A percentile compares a stretch with the other conserved stretches of the same genome.
phyloP scores from a whole-genome alignment of 1,284 basidiomycete species.

The Trichosporon faecale region DNA sequence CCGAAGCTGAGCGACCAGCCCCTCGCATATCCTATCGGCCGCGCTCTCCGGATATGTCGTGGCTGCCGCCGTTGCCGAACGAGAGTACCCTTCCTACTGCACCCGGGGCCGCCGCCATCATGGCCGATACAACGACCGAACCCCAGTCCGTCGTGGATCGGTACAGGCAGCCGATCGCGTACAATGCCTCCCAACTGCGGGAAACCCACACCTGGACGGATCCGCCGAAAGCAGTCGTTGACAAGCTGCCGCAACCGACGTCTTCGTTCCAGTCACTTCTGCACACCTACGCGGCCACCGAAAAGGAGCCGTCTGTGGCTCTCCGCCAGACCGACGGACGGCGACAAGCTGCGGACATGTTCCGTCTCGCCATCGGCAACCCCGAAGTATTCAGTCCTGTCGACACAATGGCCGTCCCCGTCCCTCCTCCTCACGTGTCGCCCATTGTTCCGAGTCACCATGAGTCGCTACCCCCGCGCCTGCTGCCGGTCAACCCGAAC shows the following conservation, averaged over 20 bases:
- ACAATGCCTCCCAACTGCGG: constrained; percentile 35
- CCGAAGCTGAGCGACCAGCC: neutral
- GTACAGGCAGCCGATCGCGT: constrained; percentile 38
- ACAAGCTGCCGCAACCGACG: constrained; percentile 19
- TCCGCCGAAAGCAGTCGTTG: constrained; percentile 28
- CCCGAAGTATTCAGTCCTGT: constrained; percentile 35
- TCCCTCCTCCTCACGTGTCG: constrained; percentile 32
- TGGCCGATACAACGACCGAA: constrained; percentile 11
- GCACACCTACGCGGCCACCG: constrained; percentile 32
- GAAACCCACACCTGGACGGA: constrained; percentile 31
- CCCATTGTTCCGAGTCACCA: constrained; percentile 41
- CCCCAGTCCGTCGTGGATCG: constrained; percentile 39
- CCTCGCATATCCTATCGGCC: constrained; percentile 15
- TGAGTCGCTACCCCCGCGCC: constrained; percentile 27
- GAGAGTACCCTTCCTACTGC: constrained; percentile 7
- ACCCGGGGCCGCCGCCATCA: neutral
- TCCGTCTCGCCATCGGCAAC: constrained; percentile 37
- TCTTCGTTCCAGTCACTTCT: constrained; percentile 39
- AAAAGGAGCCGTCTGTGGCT: constrained; percentile 35
- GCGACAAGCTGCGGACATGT: constrained; percentile 37
- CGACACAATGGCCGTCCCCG: constrained; percentile 32
- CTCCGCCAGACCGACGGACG: constrained; percentile 38
- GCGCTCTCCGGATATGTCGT: constrained; percentile 29
- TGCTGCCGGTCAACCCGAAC: constrained; percentile 39
- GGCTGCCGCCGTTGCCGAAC: constrained; percentile 42